Base-by-base conservation (phyloP, 2,329 filamentous ascomycete species). In the Penicillium concentricum region DNA sequence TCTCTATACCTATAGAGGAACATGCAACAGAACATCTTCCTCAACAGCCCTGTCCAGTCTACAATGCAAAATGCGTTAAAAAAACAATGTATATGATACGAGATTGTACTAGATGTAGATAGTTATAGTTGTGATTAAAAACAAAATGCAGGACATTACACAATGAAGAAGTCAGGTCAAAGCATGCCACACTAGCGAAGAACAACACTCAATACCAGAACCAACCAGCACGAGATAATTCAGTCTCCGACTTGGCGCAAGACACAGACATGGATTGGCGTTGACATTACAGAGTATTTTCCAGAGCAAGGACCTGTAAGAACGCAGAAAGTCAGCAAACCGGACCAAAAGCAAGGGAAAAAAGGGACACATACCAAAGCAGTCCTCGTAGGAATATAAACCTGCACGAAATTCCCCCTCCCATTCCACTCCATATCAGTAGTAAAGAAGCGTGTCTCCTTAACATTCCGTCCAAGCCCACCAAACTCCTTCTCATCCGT, bases 361-460 rank as follows among this genome's bases (percentile, higher is more conserved):
- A 30, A 34, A 30, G 12, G 28, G 22, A 24, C 51, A 79, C 82
- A 78, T 74, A 96, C 92, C 73, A 97, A 79, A 20, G 91, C 93
- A 60, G 89, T 92, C 67, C 93, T 82, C 51, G 85, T 85, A 16
- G 93, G 93, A 59, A 96, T 85, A 72, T 99, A 99, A 51, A 97
- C 84, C 72, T 97, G 94, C 46, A 91, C 85, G 79, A 91, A 97
- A 76, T 97, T 97, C 79, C 84, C 88, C 60, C 94, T 82, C 15
- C 84, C 85, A 71, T 97, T 97, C 94, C 94, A 97, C 60, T 84
- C 83, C 78, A 97, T 85, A 15, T 91, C 85, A 5, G 91, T 95
- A 0, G 94, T 97, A 74, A 96, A 97, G 81, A 94, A 97, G 34
- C 91, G 82, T 2, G 91, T 94, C n/a, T 78, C 83, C 62, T 90